phyloP scores from a whole-genome alignment of 176 grass and related monocot species.

The Oryza officinalis region DNA sequence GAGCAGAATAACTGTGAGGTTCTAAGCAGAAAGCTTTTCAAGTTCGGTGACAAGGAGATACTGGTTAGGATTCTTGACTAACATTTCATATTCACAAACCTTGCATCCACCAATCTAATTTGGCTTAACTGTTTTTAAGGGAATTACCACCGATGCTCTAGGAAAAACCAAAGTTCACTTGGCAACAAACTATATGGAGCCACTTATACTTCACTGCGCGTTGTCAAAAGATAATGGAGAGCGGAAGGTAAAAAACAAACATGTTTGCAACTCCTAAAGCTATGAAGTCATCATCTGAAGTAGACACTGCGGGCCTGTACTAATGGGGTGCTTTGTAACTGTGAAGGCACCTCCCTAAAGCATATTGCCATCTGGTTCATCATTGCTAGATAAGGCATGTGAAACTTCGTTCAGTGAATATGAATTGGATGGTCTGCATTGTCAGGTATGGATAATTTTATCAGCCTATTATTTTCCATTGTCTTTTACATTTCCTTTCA shows the following conservation, averaged over 20 bases:
- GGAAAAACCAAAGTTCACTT: slow-evolving; percentile 76
- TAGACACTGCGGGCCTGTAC: slow-evolving; percentile 11
- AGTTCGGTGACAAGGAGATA: slow-evolving; percentile 69
- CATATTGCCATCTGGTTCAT: slow-evolving; percentile 67
- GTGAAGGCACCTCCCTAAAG: slow-evolving; percentile 71
- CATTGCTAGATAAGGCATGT: slow-evolving; percentile 68
- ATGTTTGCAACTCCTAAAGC: slow-evolving; percentile 19
- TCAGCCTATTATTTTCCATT: slow-evolving; percentile 19
- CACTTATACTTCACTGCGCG: slow-evolving; percentile 94
- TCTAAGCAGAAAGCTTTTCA: slow-evolving; percentile 76
- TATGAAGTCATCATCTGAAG: neutral
- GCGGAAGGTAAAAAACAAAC: slow-evolving; percentile 60
- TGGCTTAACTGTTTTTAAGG: slow-evolving; percentile 56
- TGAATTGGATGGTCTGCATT: slow-evolving; percentile 58
- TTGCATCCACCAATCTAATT: slow-evolving; percentile 44
- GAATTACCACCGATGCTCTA: slow-evolving; percentile 53
- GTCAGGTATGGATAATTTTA: slow-evolving; percentile 57
- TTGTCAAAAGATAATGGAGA: slow-evolving; percentile 64
- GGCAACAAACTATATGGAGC: slow-evolving; percentile 63
- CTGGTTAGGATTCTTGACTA: slow-evolving; percentile 64
- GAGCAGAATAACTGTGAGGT: slow-evolving; percentile 47
- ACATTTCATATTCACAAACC: slow-evolving; percentile 30
- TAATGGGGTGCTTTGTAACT: slow-evolving; percentile 29
- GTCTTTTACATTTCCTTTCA: slow-evolving; percentile 25
- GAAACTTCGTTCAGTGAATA: slow-evolving; percentile 68